Conservation (phyloP, 1,284 basidiomycete genomes). For the Cryptococcus sp. region DNA sequence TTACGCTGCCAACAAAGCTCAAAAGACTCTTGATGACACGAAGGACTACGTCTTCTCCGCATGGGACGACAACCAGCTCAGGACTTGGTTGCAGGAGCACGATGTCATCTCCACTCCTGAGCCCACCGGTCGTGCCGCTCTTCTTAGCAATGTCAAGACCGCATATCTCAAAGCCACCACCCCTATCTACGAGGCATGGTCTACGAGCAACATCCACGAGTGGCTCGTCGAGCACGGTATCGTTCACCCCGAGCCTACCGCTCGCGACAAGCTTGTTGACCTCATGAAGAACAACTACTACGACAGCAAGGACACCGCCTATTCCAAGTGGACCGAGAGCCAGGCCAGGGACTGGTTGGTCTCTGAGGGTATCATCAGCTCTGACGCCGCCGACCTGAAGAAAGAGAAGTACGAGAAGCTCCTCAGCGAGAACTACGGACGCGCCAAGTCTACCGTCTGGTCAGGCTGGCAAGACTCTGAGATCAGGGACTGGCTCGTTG, state of each 20-base stretch:
- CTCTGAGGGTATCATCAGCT: conserved; percentile 51
- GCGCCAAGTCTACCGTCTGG: conserved; percentile 69
- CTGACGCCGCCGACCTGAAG: conserved; percentile 64
- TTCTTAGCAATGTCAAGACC: conserved; percentile 67
- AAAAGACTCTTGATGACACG: conserved; percentile 63
- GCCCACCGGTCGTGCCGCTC: conserved; percentile 65
- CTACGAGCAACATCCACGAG: conserved; percentile 76
- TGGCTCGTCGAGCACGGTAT: conserved; percentile 82
- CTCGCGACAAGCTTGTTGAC: conserved; percentile 67
- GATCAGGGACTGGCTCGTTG: conserved; percentile 73
- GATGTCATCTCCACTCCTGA: conserved; percentile 68
- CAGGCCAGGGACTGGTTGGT: conserved; percentile 56
- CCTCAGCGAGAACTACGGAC: conserved; percentile 71
- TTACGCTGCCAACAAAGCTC: conserved; percentile 58
- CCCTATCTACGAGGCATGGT: conserved; percentile 81
- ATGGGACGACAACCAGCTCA: conserved; percentile 73
- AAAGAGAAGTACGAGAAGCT: conserved; percentile 76
- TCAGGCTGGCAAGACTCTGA: conserved; percentile 75
- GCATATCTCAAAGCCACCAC: conserved; percentile 64
- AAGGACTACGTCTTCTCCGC: conserved; percentile 85
- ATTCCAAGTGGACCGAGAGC: conserved; percentile 63
- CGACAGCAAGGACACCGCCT: conserved; percentile 62
- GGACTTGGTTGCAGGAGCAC: conserved; percentile 70
- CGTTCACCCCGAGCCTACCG: conserved; percentile 63
- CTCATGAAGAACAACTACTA: conserved; percentile 83